phyloP scores from a whole-genome alignment of 2,329 filamentous ascomycete species.

The Alternaria brassicae region DNA sequence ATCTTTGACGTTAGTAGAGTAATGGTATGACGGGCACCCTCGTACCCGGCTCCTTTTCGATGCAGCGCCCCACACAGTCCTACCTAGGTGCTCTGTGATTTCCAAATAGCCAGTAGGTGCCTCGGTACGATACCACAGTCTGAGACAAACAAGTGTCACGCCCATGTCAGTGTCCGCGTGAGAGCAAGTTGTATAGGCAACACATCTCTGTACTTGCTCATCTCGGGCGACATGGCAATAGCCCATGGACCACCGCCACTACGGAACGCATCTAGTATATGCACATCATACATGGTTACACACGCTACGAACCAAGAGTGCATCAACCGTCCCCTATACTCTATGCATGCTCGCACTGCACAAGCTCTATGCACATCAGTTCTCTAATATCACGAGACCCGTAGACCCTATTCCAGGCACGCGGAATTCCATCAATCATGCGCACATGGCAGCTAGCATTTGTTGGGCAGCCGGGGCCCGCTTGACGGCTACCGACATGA shows the following conservation, averaged over 20 bases:
- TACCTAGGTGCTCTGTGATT: neutral
- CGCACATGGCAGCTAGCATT: slow-evolving; percentile 10
- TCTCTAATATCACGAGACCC: neutral
- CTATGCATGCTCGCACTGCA: neutral
- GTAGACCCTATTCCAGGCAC: neutral
- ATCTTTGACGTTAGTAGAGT: neutral
- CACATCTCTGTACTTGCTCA: neutral
- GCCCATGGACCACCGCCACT: neutral
- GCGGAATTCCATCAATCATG: neutral
- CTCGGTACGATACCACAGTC: neutral
- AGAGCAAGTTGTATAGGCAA: neutral
- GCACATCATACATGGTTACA: slow-evolving; percentile 10
- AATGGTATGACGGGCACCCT: slow-evolving; percentile 3
- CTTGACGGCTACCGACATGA: neutral
- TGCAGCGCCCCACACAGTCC: slow-evolving; percentile 2
- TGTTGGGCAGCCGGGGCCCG: slow-evolving; percentile 13
- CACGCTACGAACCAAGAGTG: neutral
- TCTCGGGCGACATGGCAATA: neutral
- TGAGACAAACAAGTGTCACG: neutral
- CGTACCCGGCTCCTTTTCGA: neutral
- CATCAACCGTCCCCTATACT: neutral
- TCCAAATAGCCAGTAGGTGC: neutral
- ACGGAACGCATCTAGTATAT: neutral
- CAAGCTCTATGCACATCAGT: neutral
- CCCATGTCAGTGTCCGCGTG: slow-evolving; percentile 1